phyloP scores from a whole-genome alignment of 345 rosid species.

The Dimocarpus longan region DNA sequence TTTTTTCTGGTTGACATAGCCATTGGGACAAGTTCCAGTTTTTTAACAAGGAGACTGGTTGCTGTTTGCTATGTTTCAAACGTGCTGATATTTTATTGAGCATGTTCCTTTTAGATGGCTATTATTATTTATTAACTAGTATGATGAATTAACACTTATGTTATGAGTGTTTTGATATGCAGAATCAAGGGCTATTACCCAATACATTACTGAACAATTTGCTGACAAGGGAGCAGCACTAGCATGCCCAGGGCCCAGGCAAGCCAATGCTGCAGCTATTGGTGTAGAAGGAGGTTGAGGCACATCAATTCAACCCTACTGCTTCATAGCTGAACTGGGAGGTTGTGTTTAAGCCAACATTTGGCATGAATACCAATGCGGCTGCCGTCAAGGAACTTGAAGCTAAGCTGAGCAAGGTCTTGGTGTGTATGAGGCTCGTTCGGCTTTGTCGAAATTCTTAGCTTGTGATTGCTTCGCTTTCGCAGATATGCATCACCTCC shows the following conservation, averaged over 20 bases:
- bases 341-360: conserved; percentile 41
- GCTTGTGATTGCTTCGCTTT: conserved; percentile 63
- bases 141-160: neutral
- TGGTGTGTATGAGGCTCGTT: conserved; percentile 66
- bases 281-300: conserved; percentile 71
- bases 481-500: conserved; percentile 72
- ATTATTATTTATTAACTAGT: neutral
- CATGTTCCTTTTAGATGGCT: too few species aligned
- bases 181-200: conserved; percentile 84
- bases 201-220: conserved; percentile 51
- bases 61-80: conserved; percentile 9
- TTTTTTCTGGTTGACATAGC: conserved; percentile 44
- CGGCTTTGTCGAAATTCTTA: conserved; percentile 59
- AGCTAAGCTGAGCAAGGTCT: conserved; percentile 52
- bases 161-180: conserved; percentile 18
- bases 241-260: conserved; percentile 36
- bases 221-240: conserved; percentile 54
- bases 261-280: conserved; percentile 26
- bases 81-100: too few species aligned
- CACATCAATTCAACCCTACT: conserved; percentile 61
- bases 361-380: conserved; percentile 50
- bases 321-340: conserved; percentile 66
- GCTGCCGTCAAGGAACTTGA: conserved; percentile 58
- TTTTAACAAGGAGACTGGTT: conserved; percentile 58
- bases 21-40: conserved; percentile 78